Conservation (phyloP, 225 moss, liverwort and hornwort species). For the Thuidium tamariscinum region DNA sequence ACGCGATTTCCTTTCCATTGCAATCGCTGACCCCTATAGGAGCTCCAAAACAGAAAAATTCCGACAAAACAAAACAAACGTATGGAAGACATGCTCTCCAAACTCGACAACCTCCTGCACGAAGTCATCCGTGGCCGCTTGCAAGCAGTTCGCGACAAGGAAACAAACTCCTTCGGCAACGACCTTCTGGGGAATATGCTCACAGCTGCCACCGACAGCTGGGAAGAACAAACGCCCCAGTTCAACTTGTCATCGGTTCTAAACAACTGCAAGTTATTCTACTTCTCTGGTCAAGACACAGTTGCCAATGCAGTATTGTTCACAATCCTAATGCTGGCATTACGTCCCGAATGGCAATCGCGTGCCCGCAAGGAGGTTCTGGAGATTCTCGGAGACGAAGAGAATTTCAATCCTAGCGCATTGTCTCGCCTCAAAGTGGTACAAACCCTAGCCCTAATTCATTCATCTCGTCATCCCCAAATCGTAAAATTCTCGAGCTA, state of each 20-base stretch:
- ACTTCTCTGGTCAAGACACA: neutral
- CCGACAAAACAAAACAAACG: neutral
- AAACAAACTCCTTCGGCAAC: neutral
- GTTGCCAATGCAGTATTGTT: neutral
- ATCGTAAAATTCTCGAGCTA: neutral
- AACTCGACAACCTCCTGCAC: neutral
- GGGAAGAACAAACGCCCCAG: neutral
- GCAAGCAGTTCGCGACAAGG: neutral
- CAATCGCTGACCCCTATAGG: neutral
- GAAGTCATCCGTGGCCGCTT: neutral
- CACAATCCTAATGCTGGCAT: neutral
- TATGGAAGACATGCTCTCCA: neutral
- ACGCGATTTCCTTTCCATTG: neutral
- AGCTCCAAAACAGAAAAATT: neutral
- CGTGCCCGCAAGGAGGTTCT: neutral
- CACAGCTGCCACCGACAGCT: neutral
- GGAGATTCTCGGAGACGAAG: neutral
- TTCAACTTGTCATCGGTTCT: neutral
- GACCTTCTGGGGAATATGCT: neutral
- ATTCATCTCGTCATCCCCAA: neutral
- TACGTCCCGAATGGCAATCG: neutral
- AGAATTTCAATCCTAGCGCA: neutral
- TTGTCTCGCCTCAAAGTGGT: neutral
- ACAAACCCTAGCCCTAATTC: neutral
- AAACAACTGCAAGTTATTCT: neutral